These are phyloP conservation scores for Trichoderma lentiforme DNA, from an alignment of 2,329 filamentous ascomycete genomes.

Conservation along the genomic window DNA sequence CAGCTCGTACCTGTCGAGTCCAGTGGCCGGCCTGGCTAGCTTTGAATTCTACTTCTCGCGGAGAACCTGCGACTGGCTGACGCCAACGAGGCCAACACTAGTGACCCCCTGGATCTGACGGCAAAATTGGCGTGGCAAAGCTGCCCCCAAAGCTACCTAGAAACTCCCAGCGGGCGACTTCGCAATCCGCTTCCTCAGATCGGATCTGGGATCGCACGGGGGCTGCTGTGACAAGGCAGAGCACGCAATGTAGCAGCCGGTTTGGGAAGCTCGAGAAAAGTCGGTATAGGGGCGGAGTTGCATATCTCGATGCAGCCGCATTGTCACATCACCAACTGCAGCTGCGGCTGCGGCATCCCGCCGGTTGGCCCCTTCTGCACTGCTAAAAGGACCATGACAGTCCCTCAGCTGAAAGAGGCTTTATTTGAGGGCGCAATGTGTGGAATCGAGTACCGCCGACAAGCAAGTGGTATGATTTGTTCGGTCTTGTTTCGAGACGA, in stretches of 20 bases:
- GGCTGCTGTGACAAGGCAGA: not conserved
- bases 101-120: conserved; percentile 5
- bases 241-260: not conserved
- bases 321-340: not conserved
- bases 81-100: conserved; percentile 2
- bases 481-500: conserved; percentile 8
- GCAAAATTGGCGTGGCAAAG: not conserved
- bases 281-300: conserved; percentile 1
- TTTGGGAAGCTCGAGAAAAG: conserved; percentile 6
- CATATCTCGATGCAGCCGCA: not conserved
- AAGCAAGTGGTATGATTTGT: not conserved
- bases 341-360: not conserved
- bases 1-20: not conserved
- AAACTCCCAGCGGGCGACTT: not conserved
- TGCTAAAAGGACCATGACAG: not conserved
- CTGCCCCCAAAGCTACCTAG: not conserved
- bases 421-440: not conserved
- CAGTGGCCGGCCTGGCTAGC: not conserved
- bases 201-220: conserved; percentile 11
- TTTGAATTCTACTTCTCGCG: not conserved
- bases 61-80: not conserved
- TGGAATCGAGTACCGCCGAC: not conserved
- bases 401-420: not conserved
- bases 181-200: conserved; percentile 5
- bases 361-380: not conserved